Base-by-base conservation (phyloP, 257 asterid species). In the Cinchona pubescens region DNA sequence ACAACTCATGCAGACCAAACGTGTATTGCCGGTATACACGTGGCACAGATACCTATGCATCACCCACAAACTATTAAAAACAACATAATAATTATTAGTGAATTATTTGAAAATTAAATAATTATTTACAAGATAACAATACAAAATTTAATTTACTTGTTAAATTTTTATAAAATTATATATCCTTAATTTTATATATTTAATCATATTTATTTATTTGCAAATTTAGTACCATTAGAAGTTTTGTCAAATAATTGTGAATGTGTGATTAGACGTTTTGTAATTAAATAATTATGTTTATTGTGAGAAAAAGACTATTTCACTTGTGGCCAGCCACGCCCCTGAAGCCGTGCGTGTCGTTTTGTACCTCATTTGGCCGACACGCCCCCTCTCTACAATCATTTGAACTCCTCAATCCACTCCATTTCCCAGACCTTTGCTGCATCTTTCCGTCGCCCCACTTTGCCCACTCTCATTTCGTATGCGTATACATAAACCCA, bases 1-100 rank as follows among this genome's bases (percentile, higher is more conserved):
- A 79, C 76, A 73, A 60, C 81, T 85, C 93, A 85, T 90, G 90
- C 88, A 91, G 87, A 73, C 85, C 87, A 78, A 72, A 75, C 87
- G 85, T 81, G 83, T 76, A 81, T 74, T 75, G 86, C 88, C 85
- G 87, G 75, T 63, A 11, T 63, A 65, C 96, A 88, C 93, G 92
- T 90, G 96, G 79, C 75, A 67, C 76, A 66, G 68, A 76, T 79
- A 78, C 79, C 80, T n/a, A 49, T 77, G 81, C 49, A 14, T n/a
- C 25, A 0, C 37, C 0, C 19, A 59, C 0, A 27, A 11, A n/a
- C 9, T 58, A 58, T 58, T 27, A 58, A n/a, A 55, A 55, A 55
- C 61, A 55, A 55, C 61, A 5, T 55, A 55, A 7, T 55, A 55
- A n/a, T 23, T 55, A 55, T 23, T n/a, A n/a, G n/a, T n/a, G n/a